Evolutionary conservation across 345 rosid species (phyloP).

Genomic region (Rhodamnia argentea): DNA sequence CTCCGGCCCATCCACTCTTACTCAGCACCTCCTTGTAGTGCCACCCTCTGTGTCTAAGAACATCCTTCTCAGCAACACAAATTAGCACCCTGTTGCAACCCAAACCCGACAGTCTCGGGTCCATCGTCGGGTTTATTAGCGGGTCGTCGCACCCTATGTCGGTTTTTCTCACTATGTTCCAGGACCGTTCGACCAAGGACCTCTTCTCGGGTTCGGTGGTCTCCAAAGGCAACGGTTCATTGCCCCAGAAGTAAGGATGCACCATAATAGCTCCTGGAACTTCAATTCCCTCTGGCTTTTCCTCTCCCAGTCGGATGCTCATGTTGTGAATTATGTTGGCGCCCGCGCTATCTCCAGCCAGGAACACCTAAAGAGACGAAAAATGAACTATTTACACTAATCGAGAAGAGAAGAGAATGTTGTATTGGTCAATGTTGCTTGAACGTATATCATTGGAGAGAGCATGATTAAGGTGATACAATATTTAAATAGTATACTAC

Average conservation of each 20-base stretch:
- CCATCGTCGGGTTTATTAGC: slow-evolving; percentile 18
- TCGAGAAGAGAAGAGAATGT: background rate
- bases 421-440: background rate
- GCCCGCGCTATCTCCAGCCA: slow-evolving; percentile 34
- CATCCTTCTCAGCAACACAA: slow-evolving; percentile 28
- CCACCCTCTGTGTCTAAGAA: slow-evolving; percentile 8
- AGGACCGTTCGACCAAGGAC: background rate
- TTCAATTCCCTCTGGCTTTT: background rate
- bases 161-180: slow-evolving; percentile 14
- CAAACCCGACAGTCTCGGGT: slow-evolving; percentile 5
- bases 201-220: background rate
- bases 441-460: background rate
- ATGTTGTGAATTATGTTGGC: slow-evolving; percentile 22
- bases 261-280: slow-evolving; percentile 14
- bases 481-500: background rate
- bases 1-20: slow-evolving; percentile 19
- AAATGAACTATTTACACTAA: background rate
- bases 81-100: slow-evolving; percentile 15
- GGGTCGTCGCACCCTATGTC: slow-evolving; percentile 16
- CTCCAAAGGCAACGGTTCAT: slow-evolving; percentile 3
- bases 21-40: slow-evolving; percentile 16
- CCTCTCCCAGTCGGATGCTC: background rate
- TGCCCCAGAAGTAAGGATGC: slow-evolving; percentile 27
- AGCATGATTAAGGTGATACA: background rate
- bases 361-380: background rate